These are phyloP conservation scores for Fusarium pseudograminearum DNA, from an alignment of 2,329 filamentous ascomycete species.

Conservation along the genomic window DNA sequence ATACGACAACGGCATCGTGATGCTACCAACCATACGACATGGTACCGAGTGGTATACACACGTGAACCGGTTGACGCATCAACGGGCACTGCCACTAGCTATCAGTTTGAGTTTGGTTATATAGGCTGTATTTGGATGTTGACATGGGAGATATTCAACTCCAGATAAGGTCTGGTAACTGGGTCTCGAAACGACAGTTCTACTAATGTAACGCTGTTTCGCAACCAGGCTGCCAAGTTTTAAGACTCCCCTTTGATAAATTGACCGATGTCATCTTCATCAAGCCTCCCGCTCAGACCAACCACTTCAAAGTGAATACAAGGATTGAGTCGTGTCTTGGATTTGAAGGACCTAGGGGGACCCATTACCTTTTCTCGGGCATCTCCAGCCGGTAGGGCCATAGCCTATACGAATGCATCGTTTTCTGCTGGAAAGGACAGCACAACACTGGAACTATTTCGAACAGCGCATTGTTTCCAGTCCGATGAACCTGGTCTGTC, in stretches of 20 bases:
- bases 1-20: conserved; percentile 28
- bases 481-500: conserved; percentile 9
- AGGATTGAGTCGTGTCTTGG: conserved; percentile 32
- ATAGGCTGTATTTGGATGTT: conserved; percentile 15
- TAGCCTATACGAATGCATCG: conserved; percentile 26
- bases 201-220: conserved; percentile 41
- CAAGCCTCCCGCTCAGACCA: conserved; percentile 33
- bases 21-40: conserved; percentile 18
- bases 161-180: conserved; percentile 5
- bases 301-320: conserved; percentile 20
- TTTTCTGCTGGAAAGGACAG: neutral
- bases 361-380: conserved; percentile 29
- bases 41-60: conserved; percentile 14
- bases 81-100: conserved; percentile 23
- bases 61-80: conserved; percentile 41
- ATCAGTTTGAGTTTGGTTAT: neutral
- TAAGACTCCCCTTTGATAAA: conserved; percentile 26
- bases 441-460: conserved; percentile 4
- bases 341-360: conserved; percentile 25
- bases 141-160: conserved; percentile 16
- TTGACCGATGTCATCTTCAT: conserved; percentile 30
- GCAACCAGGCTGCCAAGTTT: conserved; percentile 30
- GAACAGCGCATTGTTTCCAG: conserved; percentile 10
- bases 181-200: conserved; percentile 35
- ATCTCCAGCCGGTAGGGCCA: conserved; percentile 37